Conservation (phyloP, 495 filamentous ascomycete species). For the Hypoxylon intermedium region DNA sequence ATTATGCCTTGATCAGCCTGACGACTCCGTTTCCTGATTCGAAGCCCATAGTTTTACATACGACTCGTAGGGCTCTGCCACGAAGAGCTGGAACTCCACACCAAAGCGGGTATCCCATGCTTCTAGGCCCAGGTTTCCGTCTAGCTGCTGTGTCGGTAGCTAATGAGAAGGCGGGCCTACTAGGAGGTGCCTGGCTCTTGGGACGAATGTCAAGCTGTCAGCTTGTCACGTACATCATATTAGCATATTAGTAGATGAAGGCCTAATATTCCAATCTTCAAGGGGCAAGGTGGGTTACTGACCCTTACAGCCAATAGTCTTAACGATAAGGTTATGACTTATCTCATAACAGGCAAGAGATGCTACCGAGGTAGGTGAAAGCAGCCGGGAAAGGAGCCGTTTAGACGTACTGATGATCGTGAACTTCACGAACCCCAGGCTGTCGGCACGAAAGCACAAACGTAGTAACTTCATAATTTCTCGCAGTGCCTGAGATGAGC, state of each 20-base stretch:
- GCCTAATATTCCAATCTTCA: constrained; percentile 28
- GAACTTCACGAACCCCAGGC: constrained; percentile 8
- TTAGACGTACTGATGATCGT: constrained; percentile 15
- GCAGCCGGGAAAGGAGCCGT: constrained; percentile 3
- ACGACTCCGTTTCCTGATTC: constrained; percentile 19
- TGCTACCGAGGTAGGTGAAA: constrained; percentile 1
- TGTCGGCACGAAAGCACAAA: constrained; percentile 6
- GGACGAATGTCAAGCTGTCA: constrained; percentile 31
- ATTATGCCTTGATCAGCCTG: constrained; percentile 4
- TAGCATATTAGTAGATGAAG: constrained; percentile 11
- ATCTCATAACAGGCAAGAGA: not conserved
- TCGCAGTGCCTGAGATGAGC: constrained; percentile 17
- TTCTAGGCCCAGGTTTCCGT: constrained; percentile 20
- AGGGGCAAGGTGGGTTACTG: constrained; percentile 2
- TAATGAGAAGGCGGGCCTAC: constrained; percentile 20
- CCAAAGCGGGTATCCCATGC: constrained; percentile 31
- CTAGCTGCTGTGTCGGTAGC: constrained; percentile 23
- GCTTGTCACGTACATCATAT: constrained; percentile 39
- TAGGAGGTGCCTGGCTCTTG: constrained; percentile 32
- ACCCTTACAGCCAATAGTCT: constrained; percentile 29
- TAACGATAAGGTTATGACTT: constrained; percentile 20
- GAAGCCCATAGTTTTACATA: constrained; percentile 18
- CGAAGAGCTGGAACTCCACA: constrained; percentile 25
- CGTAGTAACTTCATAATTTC: constrained; percentile 27
- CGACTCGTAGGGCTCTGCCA: constrained; percentile 30